Evolutionary conservation across 345 rosid genomes (phyloP), one percentile per base, ranked within the genome.

Genomic region (Acer saccharum): DNA sequence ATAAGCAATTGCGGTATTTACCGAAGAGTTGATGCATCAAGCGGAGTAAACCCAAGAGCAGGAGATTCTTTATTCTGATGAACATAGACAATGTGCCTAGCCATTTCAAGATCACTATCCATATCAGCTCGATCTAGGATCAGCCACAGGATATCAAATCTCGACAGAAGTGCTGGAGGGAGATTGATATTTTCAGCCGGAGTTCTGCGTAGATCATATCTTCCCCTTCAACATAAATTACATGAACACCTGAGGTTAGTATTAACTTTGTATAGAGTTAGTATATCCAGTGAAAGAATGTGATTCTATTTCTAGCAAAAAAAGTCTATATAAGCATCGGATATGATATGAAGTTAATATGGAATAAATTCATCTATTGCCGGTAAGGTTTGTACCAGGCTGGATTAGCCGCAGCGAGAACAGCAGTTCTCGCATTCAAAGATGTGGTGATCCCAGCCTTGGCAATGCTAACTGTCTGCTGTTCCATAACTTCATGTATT

Each of bases 371-470:
- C n/a, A 52, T 65, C 74, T 18, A 61, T 52, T 61, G 58, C 68
- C 27, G 20, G 58, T 55, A 77, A 74, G 52, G 43, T 67, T 57
- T 6, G 70, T 92, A 95, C 99, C 99, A 96, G 76, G 99, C 99
- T 69, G 98, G 99, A 91, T 92, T 96, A 76, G 98, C 99, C 63
- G 99, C 99, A 67, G 99, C 95, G 84, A 96, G 93, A 86, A 96
- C 89, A 67, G 98, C 98, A 72, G 98, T 96, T 87, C 99, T 89
- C 76, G 99, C 99, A 72, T 96, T 96, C 79, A 96, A 79, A 25
- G 99, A 94, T 29, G 99, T 96, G 55, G 98, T 96, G 70, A 96
- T 94, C 81, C 99, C 99, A 78, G 99, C 99, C 87, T 96, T 96
- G 5, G 99, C 99, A 80, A 96, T 96, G 90, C 99, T 96, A 43